phyloP scores from a whole-genome alignment of 1,284 basidiomycete species.

The Entoloma clypeatum region DNA sequence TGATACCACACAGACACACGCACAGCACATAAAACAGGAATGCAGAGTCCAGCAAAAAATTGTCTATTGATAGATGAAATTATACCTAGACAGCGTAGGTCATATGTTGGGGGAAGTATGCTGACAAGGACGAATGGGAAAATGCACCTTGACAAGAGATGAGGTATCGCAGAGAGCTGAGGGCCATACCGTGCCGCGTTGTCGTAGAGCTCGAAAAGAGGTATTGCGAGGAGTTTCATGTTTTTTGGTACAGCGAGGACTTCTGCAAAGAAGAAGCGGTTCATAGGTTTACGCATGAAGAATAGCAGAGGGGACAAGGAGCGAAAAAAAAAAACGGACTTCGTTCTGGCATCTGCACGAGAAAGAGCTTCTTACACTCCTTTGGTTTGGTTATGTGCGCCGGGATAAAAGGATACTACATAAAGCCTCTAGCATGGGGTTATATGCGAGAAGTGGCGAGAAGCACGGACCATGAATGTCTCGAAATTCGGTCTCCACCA shows the following conservation, averaged over 20 bases:
- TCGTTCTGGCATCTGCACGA: constrained; percentile 92
- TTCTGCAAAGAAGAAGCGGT: constrained; percentile 47
- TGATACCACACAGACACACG: too few relatives aligned
- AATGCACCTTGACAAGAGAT: constrained; percentile 82
- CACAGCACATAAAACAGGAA: too few relatives aligned
- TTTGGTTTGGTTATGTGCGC: constrained; percentile 97
- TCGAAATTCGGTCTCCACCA: constrained; percentile 99
- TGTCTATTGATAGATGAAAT: constrained; percentile 24
- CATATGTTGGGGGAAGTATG: background rate
- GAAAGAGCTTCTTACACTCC: constrained; percentile 95
- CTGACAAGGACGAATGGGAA: background rate
- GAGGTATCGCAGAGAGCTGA: constrained; percentile 91
- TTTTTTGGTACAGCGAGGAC: constrained; percentile 96
- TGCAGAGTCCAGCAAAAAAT: too few relatives aligned
- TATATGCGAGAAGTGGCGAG: constrained; percentile 8
- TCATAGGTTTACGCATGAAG: background rate
- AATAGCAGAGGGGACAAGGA: constrained; percentile 1
- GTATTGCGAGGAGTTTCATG: constrained; percentile 96
- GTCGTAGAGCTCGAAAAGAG: constrained; percentile 95
- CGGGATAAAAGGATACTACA: constrained; percentile 93
- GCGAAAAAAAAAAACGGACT: constrained; percentile 53
- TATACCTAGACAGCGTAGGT: constrained; percentile 34
- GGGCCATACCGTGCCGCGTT: constrained; percentile 95
- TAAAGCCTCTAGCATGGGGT: constrained; percentile 2
- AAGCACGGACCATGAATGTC: constrained; percentile 85